phyloP scores from a whole-genome alignment of 768 basidiomycete genomes.

The Calocybe gangraenosa region DNA sequence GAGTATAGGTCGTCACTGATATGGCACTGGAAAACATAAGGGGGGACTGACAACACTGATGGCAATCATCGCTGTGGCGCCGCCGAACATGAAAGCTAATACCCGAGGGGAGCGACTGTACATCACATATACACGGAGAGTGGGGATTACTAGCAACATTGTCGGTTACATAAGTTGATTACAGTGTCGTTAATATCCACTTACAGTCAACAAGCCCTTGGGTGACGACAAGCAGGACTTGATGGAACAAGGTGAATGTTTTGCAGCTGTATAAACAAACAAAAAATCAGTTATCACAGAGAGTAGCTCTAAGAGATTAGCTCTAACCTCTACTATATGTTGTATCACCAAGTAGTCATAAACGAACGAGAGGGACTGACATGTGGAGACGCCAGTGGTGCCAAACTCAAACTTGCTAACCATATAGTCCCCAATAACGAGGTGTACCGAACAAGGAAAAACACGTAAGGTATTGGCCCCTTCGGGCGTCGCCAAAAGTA shows the following conservation, averaged over 20 bases:
- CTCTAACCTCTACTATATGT: constrained; percentile 12
- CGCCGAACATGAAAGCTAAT: constrained; percentile 27
- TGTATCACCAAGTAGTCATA: background rate
- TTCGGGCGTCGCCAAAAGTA: too few relatives aligned
- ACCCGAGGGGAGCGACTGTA: constrained; percentile 37
- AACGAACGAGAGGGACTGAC: constrained; percentile 15
- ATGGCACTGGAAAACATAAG: background rate
- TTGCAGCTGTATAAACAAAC: constrained; percentile 35
- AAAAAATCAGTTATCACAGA: background rate
- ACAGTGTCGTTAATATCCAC: constrained; percentile 13
- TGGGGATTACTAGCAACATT: constrained; percentile 28
- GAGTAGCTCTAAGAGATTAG: background rate
- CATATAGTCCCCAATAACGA: constrained; percentile 35
- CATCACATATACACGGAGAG: too few relatives aligned
- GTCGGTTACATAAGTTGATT: background rate
- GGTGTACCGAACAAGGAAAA: constrained; percentile 48
- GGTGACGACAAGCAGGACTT: constrained; percentile 35
- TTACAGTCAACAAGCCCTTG: constrained; percentile 44
- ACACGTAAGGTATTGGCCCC: constrained; percentile 34
- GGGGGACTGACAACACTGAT: constrained; percentile 36
- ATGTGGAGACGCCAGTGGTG: constrained; percentile 20
- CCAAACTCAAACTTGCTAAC: constrained; percentile 25
- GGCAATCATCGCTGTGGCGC: constrained; percentile 24
- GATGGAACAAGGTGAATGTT: constrained; percentile 33
- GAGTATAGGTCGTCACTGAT: background rate